Base-by-base conservation (phyloP, 2,329 filamentous ascomycete genomes). In the Metarhizium robertsii region DNA sequence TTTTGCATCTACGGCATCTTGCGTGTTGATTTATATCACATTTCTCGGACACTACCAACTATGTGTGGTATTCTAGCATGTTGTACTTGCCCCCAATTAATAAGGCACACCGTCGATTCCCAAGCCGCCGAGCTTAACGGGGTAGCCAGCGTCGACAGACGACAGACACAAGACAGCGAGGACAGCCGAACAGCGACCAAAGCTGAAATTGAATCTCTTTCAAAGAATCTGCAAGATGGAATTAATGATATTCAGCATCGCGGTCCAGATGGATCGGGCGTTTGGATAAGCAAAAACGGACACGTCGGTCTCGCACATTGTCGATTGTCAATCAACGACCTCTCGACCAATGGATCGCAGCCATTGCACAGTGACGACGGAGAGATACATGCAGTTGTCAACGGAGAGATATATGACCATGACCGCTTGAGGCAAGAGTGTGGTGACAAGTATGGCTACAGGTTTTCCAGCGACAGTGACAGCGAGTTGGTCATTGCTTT, bases 381-480 rank as follows among this genome's bases (percentile, higher is more conserved):
- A 20, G 58, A 59, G 1, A 68, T 83, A 18, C 79, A 83, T 62
- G 79, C 78, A 2, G 74, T 83, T n/a, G 77, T 83, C 29, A 83
- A 81, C 56, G 80, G 81, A 32, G 80, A 83, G 63, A 70, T 84
- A n/a, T 84, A 84, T 62, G 77, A 79, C 60, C 70, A 75, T 56
- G 75, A 80, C 51, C 61, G 65, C 11, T 69, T 79, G 13, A 71
- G 77, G 29, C 60, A 60, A 6, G 61, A 70, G 11, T 64, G 75
- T 20, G 55, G 61, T 2, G 57, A 69, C 2, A 67, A 67, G 51
- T 25, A 25, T 25, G 61, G 64, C 10, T 79, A 79, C 63, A 50
- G 61, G 2, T 82, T 82, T 66, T 64, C 66, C 38, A 69, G 76
- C 38, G 62, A 67, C 32, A 75, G 72, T 47, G 79, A 82, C 60